phyloP scores from a whole-genome alignment of 2,329 filamentous ascomycete species.

The Hypoxylon sp. region DNA sequence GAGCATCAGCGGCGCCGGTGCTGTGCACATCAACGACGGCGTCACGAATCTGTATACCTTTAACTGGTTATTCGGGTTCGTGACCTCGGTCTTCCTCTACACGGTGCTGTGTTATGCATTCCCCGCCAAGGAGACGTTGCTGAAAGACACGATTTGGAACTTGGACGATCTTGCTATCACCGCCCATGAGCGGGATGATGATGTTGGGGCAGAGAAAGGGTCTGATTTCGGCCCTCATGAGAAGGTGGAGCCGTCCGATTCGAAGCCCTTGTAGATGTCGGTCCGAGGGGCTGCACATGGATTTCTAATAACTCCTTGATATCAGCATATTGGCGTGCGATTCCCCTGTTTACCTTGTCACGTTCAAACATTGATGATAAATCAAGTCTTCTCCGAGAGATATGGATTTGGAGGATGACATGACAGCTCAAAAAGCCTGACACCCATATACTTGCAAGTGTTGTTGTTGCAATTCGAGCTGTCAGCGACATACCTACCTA shows the following conservation, averaged over 20 bases:
- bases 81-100: slow-evolving; percentile 67
- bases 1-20: slow-evolving; percentile 52
- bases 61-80: slow-evolving; percentile 74
- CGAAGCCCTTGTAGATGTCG: slow-evolving; percentile 6
- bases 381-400: too few relatives aligned
- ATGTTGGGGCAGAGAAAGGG: slow-evolving; percentile 33
- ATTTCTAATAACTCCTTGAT: neutral
- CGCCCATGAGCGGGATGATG: slow-evolving; percentile 36
- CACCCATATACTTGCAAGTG: too few relatives aligned
- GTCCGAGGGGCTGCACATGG: neutral
- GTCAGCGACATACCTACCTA: too few relatives aligned
- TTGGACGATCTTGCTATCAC: slow-evolving; percentile 46
- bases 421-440: neutral
- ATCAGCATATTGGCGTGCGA: neutral
- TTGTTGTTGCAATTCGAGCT: too few relatives aligned
- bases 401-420: neutral
- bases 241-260: slow-evolving; percentile 8
- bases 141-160: slow-evolving; percentile 57
- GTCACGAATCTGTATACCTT: slow-evolving; percentile 69
- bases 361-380: neutral
- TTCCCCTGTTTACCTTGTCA: neutral
- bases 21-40: slow-evolving; percentile 55
- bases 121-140: slow-evolving; percentile 62
- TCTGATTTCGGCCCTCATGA: slow-evolving; percentile 3
- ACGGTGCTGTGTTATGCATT: slow-evolving; percentile 60